Percentiles rank a stretch among this genome's conserved stretches.
Conservation (phyloP, 805 yeast species). For the Wickerhamomyces sydowiorum region DNA sequence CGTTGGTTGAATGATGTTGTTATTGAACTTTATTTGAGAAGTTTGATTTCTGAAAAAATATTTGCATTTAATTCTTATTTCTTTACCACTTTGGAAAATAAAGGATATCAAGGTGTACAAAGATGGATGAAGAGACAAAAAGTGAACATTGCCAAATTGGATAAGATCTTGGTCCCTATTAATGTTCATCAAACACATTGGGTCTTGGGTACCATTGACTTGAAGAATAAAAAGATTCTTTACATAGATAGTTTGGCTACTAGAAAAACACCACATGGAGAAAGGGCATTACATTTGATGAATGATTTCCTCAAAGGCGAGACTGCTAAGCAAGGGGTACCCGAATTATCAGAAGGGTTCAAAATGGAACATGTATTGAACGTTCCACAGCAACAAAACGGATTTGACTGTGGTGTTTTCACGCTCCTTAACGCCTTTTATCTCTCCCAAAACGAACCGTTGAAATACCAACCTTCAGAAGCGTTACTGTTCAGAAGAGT, state of each 20-base stretch:
- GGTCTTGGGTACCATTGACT: slow-evolving; percentile 81
- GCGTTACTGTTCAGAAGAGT: slow-evolving; percentile 59
- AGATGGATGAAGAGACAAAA: slow-evolving; percentile 82
- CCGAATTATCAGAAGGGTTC: slow-evolving; percentile 26
- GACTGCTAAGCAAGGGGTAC: slow-evolving; percentile 41
- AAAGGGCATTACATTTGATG: slow-evolving; percentile 38
- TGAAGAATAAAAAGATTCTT: slow-evolving; percentile 47
- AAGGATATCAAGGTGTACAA: slow-evolving; percentile 77
- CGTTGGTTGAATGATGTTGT: slow-evolving; percentile 89
- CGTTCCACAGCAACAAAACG: slow-evolving; percentile 87
- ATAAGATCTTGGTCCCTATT: slow-evolving; percentile 76
- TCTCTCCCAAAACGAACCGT: slow-evolving; percentile 42
- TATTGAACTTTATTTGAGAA: slow-evolving; percentile 71
- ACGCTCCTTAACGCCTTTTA: slow-evolving; percentile 73
- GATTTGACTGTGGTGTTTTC: slow-evolving; percentile 94
- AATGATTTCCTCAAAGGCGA: slow-evolving; percentile 64
- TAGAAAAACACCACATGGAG: slow-evolving; percentile 30
- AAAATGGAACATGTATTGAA: slow-evolving; percentile 24
- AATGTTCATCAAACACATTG: slow-evolving; percentile 82
- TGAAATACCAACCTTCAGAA: slow-evolving; percentile 60
- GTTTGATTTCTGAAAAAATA: slow-evolving; percentile 28
- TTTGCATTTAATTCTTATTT: slow-evolving; percentile 88
- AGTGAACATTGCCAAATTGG: slow-evolving; percentile 56
- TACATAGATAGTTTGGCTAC: slow-evolving; percentile 75
- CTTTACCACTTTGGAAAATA: slow-evolving; percentile 59